Evolutionary conservation across 768 basidiomycete genomes (phyloP).

Genomic region (Cystobasidium ongulense): DNA sequence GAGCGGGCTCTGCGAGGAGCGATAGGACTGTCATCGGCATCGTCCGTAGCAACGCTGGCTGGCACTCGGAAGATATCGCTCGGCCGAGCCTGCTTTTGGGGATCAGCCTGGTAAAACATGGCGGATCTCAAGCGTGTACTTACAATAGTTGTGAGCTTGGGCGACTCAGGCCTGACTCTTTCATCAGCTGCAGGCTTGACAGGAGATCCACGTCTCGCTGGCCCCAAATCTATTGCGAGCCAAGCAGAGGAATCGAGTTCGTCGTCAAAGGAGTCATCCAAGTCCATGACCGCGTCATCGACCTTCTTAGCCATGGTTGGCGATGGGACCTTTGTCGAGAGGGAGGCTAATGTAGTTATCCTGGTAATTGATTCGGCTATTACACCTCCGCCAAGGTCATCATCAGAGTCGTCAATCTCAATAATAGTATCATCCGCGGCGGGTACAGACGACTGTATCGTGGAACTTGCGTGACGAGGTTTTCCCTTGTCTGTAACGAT

Average conservation of each 20-base stretch:
- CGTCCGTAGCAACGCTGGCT: neutral
- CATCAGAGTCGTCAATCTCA: neutral
- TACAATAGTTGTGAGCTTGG: neutral
- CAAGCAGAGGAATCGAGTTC: neutral
- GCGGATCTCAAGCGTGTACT: neutral
- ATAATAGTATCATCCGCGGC: neutral
- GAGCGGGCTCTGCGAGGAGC: neutral
- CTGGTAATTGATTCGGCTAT: too few species aligned
- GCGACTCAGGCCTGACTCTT: neutral
- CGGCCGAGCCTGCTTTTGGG: neutral
- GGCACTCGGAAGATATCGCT: neutral
- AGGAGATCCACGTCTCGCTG: neutral
- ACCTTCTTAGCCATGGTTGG: neutral
- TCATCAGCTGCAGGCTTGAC: neutral
- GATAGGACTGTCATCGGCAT: neutral
- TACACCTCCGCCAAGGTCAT: too few species aligned
- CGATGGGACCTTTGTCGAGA: too few species aligned
- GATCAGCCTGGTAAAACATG: neutral
- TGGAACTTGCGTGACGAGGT: too few species aligned
- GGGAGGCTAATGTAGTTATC: too few species aligned
- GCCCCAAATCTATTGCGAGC: neutral
- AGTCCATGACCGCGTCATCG: neutral
- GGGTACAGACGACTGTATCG: too few species aligned
- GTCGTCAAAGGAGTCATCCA: neutral
- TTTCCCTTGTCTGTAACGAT: too few species aligned